Evolutionary conservation across 306 rosid species (phyloP).

Genomic region (Trifolium pratense): DNA sequence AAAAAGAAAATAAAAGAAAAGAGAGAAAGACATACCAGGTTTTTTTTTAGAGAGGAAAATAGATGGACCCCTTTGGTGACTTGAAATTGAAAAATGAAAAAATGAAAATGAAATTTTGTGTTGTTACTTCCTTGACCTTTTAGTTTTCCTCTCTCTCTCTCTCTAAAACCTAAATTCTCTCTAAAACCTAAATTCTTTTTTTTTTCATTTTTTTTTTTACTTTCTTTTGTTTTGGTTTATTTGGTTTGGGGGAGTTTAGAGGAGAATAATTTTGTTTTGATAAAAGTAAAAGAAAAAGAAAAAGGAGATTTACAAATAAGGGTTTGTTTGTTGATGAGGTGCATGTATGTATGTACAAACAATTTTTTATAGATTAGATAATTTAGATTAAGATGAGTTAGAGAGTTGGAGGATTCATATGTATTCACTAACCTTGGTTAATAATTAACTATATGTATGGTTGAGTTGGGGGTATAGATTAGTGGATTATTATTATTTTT

Average conservation of each 20-base stretch:
- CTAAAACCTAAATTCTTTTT: background rate
- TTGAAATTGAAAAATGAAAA: background rate
- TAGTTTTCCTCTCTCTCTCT: background rate
- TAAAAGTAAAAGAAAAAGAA: constrained; percentile 23
- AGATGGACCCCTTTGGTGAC: constrained; percentile 3
- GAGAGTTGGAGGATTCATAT: background rate
- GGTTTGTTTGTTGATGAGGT: constrained; percentile 39
- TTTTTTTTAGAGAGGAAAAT: constrained; percentile 24
- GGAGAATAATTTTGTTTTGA: constrained; percentile 36
- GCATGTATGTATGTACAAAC: background rate
- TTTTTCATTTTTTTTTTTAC: background rate
- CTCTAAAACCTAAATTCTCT: background rate
- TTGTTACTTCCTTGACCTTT: constrained; percentile 42
- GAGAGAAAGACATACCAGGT: constrained; percentile 47
- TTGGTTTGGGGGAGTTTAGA: constrained; percentile 24
- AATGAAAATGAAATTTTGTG: constrained; percentile 7
- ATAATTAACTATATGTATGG: constrained; percentile 43
- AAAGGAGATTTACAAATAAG: constrained; percentile 28
- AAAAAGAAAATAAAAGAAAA: background rate
- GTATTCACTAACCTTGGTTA: constrained; percentile 50
- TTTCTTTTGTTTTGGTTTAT: background rate
- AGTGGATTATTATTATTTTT: background rate
- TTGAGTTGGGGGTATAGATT: constrained; percentile 33
- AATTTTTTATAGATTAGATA: constrained; percentile 29
- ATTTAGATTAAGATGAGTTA: constrained; percentile 14